Base-by-base conservation (phyloP, 2,329 filamentous ascomycete genomes). In the Dissoconium aciculare region DNA sequence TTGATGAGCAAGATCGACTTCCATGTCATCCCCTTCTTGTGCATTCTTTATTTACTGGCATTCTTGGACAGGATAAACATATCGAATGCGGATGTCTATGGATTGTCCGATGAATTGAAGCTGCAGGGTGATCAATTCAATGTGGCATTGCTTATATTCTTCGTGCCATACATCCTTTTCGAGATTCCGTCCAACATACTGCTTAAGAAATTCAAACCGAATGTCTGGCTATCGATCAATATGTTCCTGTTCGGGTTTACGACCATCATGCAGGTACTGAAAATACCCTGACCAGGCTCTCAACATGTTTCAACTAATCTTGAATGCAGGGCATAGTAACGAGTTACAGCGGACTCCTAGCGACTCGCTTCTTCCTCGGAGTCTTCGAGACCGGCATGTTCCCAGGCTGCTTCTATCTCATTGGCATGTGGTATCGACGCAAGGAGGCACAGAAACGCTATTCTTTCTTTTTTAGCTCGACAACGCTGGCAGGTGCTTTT, bases 391-490 rank as follows among this genome's bases (percentile, higher is more conserved):
- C 59, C 0, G 62, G 62, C 32, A 64, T 66, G 62, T 81, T 81
- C 42, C 77, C 77, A 2, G 78, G 76, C 17, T 77, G 72, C 37
- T 46, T 47, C 31, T 45, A 46, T 17, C 34, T 44, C 4, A 42
- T 42, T 5, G 40, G 80, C 35, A 87, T 87, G 75, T 91, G 80
- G 84, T 98, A 95, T 47, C 74, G 76, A 36, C 73, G 87, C 36
- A 64, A 65, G 26, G 89, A 95, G 57, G 83, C 85, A 2, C 87
- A 95, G 57, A 82, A 83, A 48, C 74, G 89, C 16, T 94, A 85
- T 58, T 80, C 76, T 11, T 85, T 95, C 63, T 95, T 95, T 65
- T 95, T 95, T 63, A 75, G 71, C 47, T 81, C 69, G 15, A 85
- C 80, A 1, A 79, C 76, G 0, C 61, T 87, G 3, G 80, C 80